These are phyloP conservation scores for Stipa capillata DNA, from an alignment of 176 grass and related monocot species.

Conservation along the genomic window DNA sequence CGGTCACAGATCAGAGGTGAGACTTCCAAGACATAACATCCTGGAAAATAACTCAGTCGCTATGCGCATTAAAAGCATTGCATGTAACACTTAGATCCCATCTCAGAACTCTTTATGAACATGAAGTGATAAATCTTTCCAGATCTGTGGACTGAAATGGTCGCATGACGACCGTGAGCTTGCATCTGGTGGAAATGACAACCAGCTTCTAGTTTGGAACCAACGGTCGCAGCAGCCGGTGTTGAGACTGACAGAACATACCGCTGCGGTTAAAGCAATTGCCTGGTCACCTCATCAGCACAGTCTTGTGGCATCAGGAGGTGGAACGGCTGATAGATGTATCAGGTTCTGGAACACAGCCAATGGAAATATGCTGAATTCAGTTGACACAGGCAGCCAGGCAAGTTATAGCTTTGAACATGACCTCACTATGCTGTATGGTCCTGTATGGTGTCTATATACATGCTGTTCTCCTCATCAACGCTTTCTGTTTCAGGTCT, in stretches of 20 bases:
- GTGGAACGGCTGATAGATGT: slow-evolving; percentile 88
- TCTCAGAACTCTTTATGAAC: not conserved
- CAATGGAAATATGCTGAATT: slow-evolving; percentile 86
- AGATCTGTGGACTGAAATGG: slow-evolving; percentile 98
- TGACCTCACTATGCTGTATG: not conserved
- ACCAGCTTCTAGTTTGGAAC: slow-evolving; percentile 94
- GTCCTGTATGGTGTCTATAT: not conserved
- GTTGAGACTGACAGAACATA: slow-evolving; percentile 77
- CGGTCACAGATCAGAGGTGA: slow-evolving; percentile 93
- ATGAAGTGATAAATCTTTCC: not conserved
- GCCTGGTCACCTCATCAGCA: slow-evolving; percentile 96
- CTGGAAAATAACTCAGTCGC: not conserved
- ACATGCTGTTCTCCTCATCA: not conserved
- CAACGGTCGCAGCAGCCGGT: slow-evolving; percentile 81
- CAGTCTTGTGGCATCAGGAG: slow-evolving; percentile 82
- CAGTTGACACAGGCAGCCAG: slow-evolving; percentile 91
- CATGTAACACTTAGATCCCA: not conserved
- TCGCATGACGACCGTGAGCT: slow-evolving; percentile 94
- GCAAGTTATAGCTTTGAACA: slow-evolving; percentile 32
- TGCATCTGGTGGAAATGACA: slow-evolving; percentile 97
- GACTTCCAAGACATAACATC: not conserved
- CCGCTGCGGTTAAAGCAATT: slow-evolving; percentile 94
- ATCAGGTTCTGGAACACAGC: slow-evolving; percentile 93
- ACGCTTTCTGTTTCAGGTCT: slow-evolving; percentile 52
- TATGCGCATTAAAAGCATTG: not conserved